These are phyloP conservation scores for Pseudogymnoascus sp. DNA, from an alignment of 2,329 filamentous ascomycete genomes.

Conservation along the genomic window DNA sequence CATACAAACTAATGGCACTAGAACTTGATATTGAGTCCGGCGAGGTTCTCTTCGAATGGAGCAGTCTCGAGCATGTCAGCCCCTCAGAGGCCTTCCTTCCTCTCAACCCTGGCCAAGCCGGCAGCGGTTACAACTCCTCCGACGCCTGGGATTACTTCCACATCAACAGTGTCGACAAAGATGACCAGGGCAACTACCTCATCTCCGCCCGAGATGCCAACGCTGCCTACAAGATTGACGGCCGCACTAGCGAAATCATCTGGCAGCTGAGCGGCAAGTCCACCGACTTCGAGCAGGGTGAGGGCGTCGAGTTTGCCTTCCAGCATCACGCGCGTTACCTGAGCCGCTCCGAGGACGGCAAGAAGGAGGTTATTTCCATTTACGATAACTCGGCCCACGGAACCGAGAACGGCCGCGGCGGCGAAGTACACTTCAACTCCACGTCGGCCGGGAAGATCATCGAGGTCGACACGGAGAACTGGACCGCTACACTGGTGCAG, in stretches of 20 bases:
- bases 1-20: conserved; percentile 20
- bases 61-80: conserved; percentile 42
- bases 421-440: conserved; percentile 14
- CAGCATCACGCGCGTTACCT: conserved; percentile 42
- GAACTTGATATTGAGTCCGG: conserved; percentile 37
- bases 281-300: conserved; percentile 35
- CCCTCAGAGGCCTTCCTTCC: conserved; percentile 41
- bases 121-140: conserved; percentile 31
- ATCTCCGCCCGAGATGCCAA: conserved; percentile 40
- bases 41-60: conserved; percentile 51
- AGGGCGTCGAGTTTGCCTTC: conserved; percentile 40
- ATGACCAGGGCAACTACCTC: conserved; percentile 37
- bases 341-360: conserved; percentile 20
- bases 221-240: conserved; percentile 41
- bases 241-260: conserved; percentile 38
- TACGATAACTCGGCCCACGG: conserved; percentile 22
- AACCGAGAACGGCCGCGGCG: conserved; percentile 13
- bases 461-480: conserved; percentile 17
- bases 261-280: conserved; percentile 40
- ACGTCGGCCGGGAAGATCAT: conserved; percentile 22
- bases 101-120: conserved; percentile 38
- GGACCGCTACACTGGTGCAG: conserved; percentile 17
- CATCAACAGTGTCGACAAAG: conserved; percentile 34
- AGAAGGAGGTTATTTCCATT: conserved; percentile 18
- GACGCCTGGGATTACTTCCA: conserved; percentile 35